Evolutionary conservation across 257 asterid species (phyloP).

Genomic region (Anisodus acutangulus): DNA sequence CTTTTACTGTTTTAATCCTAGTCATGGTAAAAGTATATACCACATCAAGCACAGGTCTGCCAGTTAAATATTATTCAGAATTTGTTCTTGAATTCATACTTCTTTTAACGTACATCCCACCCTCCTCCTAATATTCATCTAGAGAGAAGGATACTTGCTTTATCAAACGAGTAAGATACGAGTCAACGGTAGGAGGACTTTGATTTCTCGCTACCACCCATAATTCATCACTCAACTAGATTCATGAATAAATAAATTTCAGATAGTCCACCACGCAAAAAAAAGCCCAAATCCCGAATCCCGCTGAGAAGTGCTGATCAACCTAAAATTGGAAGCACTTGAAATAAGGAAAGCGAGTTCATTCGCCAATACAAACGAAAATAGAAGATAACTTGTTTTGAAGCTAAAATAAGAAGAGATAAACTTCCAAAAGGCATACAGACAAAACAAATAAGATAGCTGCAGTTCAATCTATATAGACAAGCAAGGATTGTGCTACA

Average conservation of each 20-base stretch:
- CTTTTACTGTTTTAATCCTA: neutral
- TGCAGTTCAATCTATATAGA: slow-evolving; percentile 15
- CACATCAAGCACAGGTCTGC: neutral
- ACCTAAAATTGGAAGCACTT: slow-evolving; percentile 11
- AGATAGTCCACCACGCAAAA: slow-evolving; percentile 4
- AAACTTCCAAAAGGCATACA: neutral
- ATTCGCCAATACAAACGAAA: neutral
- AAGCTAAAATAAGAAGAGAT: slow-evolving; percentile 12
- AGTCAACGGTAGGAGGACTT: neutral
- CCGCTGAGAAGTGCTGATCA: neutral
- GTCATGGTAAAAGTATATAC: neutral
- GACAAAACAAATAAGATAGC: slow-evolving; percentile 14
- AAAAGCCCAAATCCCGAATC: neutral
- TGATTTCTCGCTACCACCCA: slow-evolving; percentile 1
- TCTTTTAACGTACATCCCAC: neutral
- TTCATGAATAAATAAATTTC: neutral
- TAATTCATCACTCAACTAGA: neutral
- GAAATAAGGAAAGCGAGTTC: slow-evolving; percentile 9
- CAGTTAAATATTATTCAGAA: neutral
- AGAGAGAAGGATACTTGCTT: slow-evolving; percentile 1
- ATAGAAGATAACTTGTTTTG: slow-evolving; percentile 15
- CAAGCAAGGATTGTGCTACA: slow-evolving; percentile 1
- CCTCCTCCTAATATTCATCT: neutral
- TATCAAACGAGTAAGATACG: neutral
- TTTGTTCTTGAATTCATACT: neutral